Conservation (phyloP, 176 grass and related monocot species). For the Stipa capillata region DNA sequence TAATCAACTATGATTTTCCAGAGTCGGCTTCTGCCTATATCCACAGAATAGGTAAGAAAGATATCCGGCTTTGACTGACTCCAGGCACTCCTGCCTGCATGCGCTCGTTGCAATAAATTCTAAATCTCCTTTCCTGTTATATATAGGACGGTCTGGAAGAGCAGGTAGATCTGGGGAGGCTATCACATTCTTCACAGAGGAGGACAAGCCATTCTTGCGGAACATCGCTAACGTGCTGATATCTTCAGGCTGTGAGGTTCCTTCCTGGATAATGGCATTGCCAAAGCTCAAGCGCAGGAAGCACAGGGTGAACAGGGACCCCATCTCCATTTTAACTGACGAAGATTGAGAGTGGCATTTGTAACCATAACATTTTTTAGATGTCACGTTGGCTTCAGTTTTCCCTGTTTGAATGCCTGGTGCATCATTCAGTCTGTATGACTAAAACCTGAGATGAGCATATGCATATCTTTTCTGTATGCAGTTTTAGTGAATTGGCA, state of each 20-base stretch:
- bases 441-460: neutral
- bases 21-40: slow-evolving; percentile 88
- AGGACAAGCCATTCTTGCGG: slow-evolving; percentile 87
- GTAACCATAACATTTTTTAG: neutral
- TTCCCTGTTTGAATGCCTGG: slow-evolving; percentile 25
- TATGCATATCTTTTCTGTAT: neutral
- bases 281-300: slow-evolving; percentile 86
- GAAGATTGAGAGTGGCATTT: slow-evolving; percentile 22
- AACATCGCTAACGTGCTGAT: slow-evolving; percentile 85
- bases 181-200: slow-evolving; percentile 86
- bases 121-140: neutral
- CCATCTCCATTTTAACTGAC: slow-evolving; percentile 45
- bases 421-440: neutral
- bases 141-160: slow-evolving; percentile 72
- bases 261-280: slow-evolving; percentile 75
- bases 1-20: slow-evolving; percentile 97
- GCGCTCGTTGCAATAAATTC: neutral
- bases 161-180: slow-evolving; percentile 79
- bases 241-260: slow-evolving; percentile 81
- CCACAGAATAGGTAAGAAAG: slow-evolving; percentile 74
- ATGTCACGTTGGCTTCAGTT: slow-evolving; percentile 27
- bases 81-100: neutral
- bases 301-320: slow-evolving; percentile 62
- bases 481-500: neutral
- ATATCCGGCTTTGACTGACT: neutral